Evolutionary conservation across 441 rosid species (phyloP).

Genomic region (Hura crepitans): DNA sequence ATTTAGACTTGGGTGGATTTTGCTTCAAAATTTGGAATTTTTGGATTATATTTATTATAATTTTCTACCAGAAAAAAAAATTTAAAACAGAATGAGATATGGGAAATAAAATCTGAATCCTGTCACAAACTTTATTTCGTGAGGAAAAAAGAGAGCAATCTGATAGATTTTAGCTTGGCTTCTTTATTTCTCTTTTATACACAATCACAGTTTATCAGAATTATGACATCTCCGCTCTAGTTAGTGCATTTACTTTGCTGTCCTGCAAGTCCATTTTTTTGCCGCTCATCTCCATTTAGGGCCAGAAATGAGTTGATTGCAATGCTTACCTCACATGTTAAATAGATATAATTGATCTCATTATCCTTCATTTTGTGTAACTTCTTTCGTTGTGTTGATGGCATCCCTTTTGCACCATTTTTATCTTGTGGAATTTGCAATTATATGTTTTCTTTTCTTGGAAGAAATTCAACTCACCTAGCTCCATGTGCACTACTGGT

Average conservation of each 20-base stretch:
- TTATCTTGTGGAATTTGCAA: slow-evolving; percentile 22
- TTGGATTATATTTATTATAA: background rate
- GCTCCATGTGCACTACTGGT: slow-evolving; percentile 57
- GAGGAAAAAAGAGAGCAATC: background rate
- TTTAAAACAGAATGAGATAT: background rate
- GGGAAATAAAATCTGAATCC: background rate
- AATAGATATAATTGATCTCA: background rate
- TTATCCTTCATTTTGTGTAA: background rate
- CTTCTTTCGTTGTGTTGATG: background rate
- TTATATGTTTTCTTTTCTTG: slow-evolving; percentile 25
- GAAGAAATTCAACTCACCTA: slow-evolving; percentile 93
- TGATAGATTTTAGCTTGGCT: slow-evolving; percentile 7
- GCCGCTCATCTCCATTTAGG: background rate
- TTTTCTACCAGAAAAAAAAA: background rate
- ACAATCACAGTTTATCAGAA: background rate
- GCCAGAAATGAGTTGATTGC: background rate
- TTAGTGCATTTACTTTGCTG: background rate
- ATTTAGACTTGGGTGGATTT: background rate
- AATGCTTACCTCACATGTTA: background rate
- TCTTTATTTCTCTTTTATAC: background rate
- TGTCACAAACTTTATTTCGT: background rate
- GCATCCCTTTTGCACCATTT: background rate
- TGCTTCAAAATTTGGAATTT: slow-evolving; percentile 8
- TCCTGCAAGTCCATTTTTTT: background rate
- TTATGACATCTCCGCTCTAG: background rate